These are phyloP conservation scores for Paratinospora sagittata DNA, from an alignment of 164 flowering plant species.

Conservation along the genomic window DNA sequence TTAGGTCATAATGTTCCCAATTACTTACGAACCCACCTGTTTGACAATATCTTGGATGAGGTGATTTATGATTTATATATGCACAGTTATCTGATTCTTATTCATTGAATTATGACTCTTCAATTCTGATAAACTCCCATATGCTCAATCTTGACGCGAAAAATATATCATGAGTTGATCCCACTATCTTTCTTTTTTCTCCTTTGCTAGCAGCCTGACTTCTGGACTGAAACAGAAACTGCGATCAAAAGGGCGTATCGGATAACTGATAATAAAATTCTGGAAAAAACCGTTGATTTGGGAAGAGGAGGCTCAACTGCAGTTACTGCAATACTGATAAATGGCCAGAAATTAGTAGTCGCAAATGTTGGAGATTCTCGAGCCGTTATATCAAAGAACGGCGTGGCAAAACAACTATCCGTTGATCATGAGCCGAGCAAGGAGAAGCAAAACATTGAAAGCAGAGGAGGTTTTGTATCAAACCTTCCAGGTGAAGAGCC, in stretches of 20 bases:
- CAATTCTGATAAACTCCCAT: background rate
- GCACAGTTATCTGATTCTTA: background rate
- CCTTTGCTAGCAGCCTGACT: constrained; percentile 50
- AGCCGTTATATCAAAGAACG: constrained; percentile 72
- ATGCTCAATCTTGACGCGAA: constrained; percentile 1
- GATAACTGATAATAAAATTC: constrained; percentile 52
- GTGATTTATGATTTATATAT: constrained; percentile 30
- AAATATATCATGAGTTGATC: background rate
- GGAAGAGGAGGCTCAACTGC: constrained; percentile 97
- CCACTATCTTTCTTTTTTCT: constrained; percentile 6
- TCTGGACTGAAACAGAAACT: constrained; percentile 68
- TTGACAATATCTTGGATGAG: constrained; percentile 81
- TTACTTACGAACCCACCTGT: constrained; percentile 62
- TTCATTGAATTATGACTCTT: background rate
- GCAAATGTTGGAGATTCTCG: constrained; percentile 94
- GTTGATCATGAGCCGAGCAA: constrained; percentile 84
- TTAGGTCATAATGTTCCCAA: constrained; percentile 72
- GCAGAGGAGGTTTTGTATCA: constrained; percentile 85
- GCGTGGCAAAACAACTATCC: constrained; percentile 72
- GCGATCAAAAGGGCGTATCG: constrained; percentile 69
- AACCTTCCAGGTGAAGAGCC: constrained; percentile 59
- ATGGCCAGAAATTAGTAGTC: constrained; percentile 67
- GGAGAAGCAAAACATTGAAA: constrained; percentile 57
- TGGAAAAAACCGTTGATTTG: constrained; percentile 63
- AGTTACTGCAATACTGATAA: constrained; percentile 83